Evolutionary conservation across 1,139 yeast genomes (phyloP), one percentile per base, ranked within the genome.

Genomic region (Kodamaea ohmeri): DNA sequence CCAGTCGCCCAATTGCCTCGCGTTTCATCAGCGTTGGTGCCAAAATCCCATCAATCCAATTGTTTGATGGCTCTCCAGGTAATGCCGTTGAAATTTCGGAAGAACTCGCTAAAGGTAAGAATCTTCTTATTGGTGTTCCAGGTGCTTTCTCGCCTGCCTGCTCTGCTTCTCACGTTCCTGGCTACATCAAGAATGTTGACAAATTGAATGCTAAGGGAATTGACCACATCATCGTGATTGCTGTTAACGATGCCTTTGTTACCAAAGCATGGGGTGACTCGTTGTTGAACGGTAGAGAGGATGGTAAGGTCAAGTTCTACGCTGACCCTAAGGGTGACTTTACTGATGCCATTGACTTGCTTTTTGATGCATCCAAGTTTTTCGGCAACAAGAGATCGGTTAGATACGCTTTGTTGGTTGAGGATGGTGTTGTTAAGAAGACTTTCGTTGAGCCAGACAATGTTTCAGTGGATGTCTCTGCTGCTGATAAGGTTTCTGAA

Each of bases 61-160:
- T 86, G 41, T 76, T 64, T 45, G 85, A 80, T 49, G 78, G 76
- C 27, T 76, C 87, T 21, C 95, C 95, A 35, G 84, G 85, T 26
- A 78, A 80, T 53, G 60, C 63, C 16, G 71, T 84, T 46, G 71
- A 80, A 54, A 65, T 86, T 40, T 76, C 83, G 13, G 71, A 75
- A 32, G 80, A 77, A 50, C 68, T 78, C 25, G 60, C 65, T 14
- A 38, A 48, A 17, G 80, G 82, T 32, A 82, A 79, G 56, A 65
- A 78, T 30, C 57, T 88, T 28, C 63, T 88, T 38, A 73, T 88
- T 35, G 95, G 95, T 38, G 87, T 88, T 31, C 96, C 96, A 32
- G 96, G 96, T 15, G 96, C 96, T 0, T 88, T 83, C 56, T 83
- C 95, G 2, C 90, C 95, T 32, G 94, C 88, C 1, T 88, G 96